Evolutionary conservation across 2,329 filamentous ascomycete species (phyloP).

Genomic region (Simplicillium aogashimaense): DNA sequence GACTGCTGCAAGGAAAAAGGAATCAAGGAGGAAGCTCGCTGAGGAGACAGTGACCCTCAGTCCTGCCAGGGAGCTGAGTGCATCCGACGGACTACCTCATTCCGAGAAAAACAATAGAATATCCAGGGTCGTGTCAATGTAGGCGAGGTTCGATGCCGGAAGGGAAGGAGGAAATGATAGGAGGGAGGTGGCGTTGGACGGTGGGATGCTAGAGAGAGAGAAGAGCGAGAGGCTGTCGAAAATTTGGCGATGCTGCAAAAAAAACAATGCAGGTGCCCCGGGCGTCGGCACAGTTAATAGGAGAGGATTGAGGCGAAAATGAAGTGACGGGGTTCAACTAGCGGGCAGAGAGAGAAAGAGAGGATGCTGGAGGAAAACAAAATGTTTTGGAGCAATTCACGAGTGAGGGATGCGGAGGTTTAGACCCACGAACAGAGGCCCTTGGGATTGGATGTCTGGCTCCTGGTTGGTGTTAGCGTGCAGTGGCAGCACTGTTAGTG

Average conservation of each 20-base stretch:
- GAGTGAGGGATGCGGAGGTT: conserved; percentile 8
- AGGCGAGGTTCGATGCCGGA: too few relatives aligned
- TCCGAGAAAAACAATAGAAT: conserved; percentile 22
- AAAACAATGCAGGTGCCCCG: too few relatives aligned
- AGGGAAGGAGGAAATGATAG: too few relatives aligned
- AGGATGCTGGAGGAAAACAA: conserved; percentile 1
- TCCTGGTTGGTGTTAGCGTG: too few relatives aligned
- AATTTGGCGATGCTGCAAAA: too few relatives aligned
- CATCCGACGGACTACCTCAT: conserved; percentile 48
- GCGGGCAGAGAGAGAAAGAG: conserved; percentile 1
- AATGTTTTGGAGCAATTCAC: conserved; percentile 4
- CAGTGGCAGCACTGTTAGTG: not conserved
- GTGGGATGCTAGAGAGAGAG: too few relatives aligned
- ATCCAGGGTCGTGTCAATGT: too few relatives aligned
- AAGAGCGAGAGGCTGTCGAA: too few relatives aligned
- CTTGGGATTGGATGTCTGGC: not conserved
- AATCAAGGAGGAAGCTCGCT: not conserved
- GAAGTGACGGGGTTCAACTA: too few relatives aligned
- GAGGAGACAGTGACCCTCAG: conserved; percentile 30
- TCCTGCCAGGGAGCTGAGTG: conserved; percentile 52
- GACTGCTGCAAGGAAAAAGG: not conserved
- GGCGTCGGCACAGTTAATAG: too few relatives aligned
- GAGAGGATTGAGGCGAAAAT: too few relatives aligned
- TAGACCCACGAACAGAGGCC: conserved; percentile 4
- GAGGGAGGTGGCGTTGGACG: too few relatives aligned